Evolutionary conservation across 768 basidiomycete species (phyloP).

Genomic region (Tephrocybe sp.): DNA sequence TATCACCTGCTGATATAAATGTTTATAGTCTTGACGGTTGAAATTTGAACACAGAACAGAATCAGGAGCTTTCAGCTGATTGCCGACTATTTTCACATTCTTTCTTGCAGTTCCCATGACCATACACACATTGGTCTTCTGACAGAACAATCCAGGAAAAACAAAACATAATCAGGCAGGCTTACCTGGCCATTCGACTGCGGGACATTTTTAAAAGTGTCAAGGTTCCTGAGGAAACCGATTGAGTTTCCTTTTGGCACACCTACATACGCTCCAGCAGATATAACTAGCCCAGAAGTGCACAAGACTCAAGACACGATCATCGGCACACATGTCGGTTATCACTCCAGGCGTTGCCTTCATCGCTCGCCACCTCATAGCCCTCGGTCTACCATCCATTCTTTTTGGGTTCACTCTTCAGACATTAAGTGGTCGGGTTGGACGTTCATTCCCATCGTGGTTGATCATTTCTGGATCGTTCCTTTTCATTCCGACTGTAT

Average conservation of each 20-base stretch:
- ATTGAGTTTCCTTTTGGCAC: background rate
- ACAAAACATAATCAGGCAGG: too few species aligned
- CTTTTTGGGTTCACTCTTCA: slow-evolving; percentile 17
- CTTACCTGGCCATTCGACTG: too few species aligned
- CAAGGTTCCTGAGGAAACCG: too few species aligned
- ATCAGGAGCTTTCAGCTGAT: background rate
- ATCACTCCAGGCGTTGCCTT: slow-evolving; percentile 35
- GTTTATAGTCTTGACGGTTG: too few species aligned
- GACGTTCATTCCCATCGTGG: slow-evolving; percentile 34
- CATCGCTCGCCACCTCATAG: slow-evolving; percentile 20
- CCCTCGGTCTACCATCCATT: slow-evolving; percentile 16
- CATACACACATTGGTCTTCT: background rate
- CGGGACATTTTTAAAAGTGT: too few species aligned
- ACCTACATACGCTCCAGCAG: background rate
- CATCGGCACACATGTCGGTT: slow-evolving; percentile 19
- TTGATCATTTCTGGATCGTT: slow-evolving; percentile 26
- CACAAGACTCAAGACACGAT: background rate
- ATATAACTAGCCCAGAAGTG: background rate
- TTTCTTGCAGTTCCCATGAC: background rate
- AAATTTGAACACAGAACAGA: too few species aligned
- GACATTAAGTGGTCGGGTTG: slow-evolving; percentile 12
- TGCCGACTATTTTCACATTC: background rate
- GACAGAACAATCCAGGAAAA: too few species aligned
- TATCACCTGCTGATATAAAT: too few species aligned
- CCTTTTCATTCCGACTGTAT: slow-evolving; percentile 30